Evolutionary conservation across 345 rosid species (phyloP), one percentile per base, ranked within the genome.

Genomic region (Turritis glabra): DNA sequence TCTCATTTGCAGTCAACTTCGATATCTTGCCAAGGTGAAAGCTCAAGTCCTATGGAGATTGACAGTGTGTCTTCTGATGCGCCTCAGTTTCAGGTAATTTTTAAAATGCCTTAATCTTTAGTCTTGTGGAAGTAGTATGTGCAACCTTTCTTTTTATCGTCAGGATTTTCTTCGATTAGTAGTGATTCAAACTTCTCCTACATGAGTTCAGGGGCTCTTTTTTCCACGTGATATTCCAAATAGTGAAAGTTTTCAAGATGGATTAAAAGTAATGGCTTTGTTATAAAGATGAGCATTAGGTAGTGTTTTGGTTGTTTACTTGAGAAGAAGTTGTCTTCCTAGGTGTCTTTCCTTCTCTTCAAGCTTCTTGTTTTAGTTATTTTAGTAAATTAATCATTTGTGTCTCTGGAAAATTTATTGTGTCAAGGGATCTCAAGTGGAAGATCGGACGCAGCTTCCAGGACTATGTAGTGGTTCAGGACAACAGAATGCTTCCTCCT

Each of bases 81-180:
- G 40, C 66, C 83, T 70, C 81, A 78, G 81, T 65, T 80, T 80
- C 86, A 87, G 95, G 93, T 91, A 60, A 38, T 48, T 75, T 47
- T 48, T 43, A 5, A 67, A 12, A 4, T 66, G 43, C 18, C 25
- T 47, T 27, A 46, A 30, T 77, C 62, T 25, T 26, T 38, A 55
- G 54, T 56, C 59, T 44, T 44, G 2, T n/a, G 3, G 65, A 41
- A 43, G 55, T 66, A 67, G 78, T 27, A 44, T 78, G 60, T 78
- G 35, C 50, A 32, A 61, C 21, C 21, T 27, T 46, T 60, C 51
- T 22, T 72, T 43, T 43, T 46, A 8, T 50, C 22, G 2, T 61
- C 18, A 44, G 25, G 53, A 37, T 67, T 56, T 60, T 43, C n/a
- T 50, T 56, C 29, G 47, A 78, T 61, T 71, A 81, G 84, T 86